phyloP scores from a whole-genome alignment of 2,329 filamentous ascomycete species.

The Teratosphaeria nubilosa region DNA sequence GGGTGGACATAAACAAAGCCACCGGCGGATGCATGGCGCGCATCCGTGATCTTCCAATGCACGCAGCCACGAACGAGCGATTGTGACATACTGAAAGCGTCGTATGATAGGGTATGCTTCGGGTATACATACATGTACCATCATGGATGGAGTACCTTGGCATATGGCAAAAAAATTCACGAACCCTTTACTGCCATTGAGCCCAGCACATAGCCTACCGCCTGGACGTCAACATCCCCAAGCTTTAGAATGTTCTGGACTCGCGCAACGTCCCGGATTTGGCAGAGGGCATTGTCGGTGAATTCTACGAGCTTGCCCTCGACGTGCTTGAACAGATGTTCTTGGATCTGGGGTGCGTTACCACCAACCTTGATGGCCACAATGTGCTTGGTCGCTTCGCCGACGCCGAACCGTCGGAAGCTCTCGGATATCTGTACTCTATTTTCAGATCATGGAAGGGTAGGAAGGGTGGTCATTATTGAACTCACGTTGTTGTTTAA shows the following conservation, averaged over 20 bases:
- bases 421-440: conserved; percentile 71
- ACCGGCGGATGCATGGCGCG: not conserved
- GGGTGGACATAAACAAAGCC: not conserved
- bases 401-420: conserved; percentile 79
- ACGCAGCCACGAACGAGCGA: too few relatives aligned
- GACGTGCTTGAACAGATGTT: conserved; percentile 54
- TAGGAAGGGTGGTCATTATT: conserved; percentile 14
- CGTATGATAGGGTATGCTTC: not conserved
- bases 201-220: conserved; percentile 62
- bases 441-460: conserved; percentile 2
- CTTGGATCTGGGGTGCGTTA: conserved; percentile 29
- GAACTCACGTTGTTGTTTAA: conserved; percentile 64
- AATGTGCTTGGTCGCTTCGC: conserved; percentile 59
- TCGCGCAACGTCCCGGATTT: conserved; percentile 54
- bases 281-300: conserved; percentile 51
- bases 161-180: conserved; percentile 16
- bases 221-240: conserved; percentile 43
- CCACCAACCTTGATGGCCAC: conserved; percentile 69
- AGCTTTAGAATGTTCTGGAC: conserved; percentile 84
- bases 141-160: not conserved
- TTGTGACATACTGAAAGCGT: not conserved
- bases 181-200: conserved; percentile 67
- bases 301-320: conserved; percentile 51
- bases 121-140: not conserved
- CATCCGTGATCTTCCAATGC: not conserved